Conservation (phyloP, 1,139 yeast genomes). For the Yamadazyma atlantica region DNA sequence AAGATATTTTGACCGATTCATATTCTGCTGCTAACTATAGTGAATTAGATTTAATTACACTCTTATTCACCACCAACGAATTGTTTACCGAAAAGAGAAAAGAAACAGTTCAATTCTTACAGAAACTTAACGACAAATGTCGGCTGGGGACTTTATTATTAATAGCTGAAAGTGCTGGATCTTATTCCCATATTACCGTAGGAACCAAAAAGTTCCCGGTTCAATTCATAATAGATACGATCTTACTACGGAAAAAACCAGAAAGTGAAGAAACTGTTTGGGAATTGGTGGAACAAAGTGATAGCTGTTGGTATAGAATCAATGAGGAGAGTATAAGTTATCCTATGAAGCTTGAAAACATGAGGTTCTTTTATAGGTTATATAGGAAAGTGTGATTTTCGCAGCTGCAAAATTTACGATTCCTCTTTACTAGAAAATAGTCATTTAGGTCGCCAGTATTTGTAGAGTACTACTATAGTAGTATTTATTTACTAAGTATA, state of each 20-base stretch:
- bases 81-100: constrained; percentile 68
- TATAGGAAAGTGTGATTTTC: constrained; percentile 48
- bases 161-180: constrained; percentile 86
- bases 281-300: constrained; percentile 64
- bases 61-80: constrained; percentile 85
- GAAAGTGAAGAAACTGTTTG: constrained; percentile 47
- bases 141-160: constrained; percentile 56
- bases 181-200: constrained; percentile 75
- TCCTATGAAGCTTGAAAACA: constrained; percentile 75
- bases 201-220: constrained; percentile 81
- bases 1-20: constrained; percentile 43
- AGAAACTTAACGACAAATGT: constrained; percentile 48
- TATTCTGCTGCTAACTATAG: constrained; percentile 14
- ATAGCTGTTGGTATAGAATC: constrained; percentile 81
- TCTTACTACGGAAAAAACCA: constrained; percentile 55
- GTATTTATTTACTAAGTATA: too few species aligned
- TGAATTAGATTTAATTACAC: constrained; percentile 53
- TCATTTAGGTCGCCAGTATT: too few species aligned
- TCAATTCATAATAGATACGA: constrained; percentile 73
- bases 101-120: constrained; percentile 61
- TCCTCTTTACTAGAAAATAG: too few species aligned
- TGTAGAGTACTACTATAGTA: too few species aligned
- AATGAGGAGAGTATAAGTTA: constrained; percentile 54
- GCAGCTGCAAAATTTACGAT: constrained; percentile 1
- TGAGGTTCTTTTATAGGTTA: constrained; percentile 80